phyloP scores from a whole-genome alignment of 768 basidiomycete species.

The Leccinum disarticulatum region DNA sequence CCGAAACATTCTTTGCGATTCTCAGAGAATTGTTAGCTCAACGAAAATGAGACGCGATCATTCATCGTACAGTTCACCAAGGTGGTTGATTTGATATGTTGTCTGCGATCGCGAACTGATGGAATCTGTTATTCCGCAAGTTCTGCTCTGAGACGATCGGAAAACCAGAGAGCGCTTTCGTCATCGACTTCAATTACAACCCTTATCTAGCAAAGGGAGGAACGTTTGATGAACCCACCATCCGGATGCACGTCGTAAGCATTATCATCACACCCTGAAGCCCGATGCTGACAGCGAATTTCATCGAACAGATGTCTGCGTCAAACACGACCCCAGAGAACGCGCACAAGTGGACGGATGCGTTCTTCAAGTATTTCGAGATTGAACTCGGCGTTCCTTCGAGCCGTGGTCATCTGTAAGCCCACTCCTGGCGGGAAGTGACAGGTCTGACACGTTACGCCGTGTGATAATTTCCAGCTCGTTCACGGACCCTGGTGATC shows the following conservation, averaged over 20 bases:
- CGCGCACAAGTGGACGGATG: slow-evolving; percentile 55
- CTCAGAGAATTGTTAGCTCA: background rate
- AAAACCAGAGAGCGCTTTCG: slow-evolving; percentile 55
- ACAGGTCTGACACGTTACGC: background rate
- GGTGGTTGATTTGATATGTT: background rate
- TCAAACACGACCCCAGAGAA: slow-evolving; percentile 47
- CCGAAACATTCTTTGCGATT: background rate
- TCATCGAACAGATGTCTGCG: slow-evolving; percentile 45
- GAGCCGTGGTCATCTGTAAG: slow-evolving; percentile 60
- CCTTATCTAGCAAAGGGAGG: slow-evolving; percentile 58
- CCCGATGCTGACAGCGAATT: background rate
- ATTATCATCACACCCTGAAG: background rate
- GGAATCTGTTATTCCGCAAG: background rate
- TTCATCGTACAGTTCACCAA: slow-evolving; percentile 6
- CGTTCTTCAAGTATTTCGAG: slow-evolving; percentile 52
- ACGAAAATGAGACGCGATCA: background rate
- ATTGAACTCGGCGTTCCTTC: slow-evolving; percentile 46
- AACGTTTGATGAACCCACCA: slow-evolving; percentile 62
- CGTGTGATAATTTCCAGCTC: background rate
- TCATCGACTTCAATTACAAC: slow-evolving; percentile 51
- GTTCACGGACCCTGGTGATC: slow-evolving; percentile 7
- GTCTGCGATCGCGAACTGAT: background rate
- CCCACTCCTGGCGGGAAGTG: background rate
- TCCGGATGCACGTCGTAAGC: slow-evolving; percentile 37
- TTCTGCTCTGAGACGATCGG: slow-evolving; percentile 47